Base-by-base conservation (phyloP, 257 asterid species). In the Primulina huaijiensis region DNA sequence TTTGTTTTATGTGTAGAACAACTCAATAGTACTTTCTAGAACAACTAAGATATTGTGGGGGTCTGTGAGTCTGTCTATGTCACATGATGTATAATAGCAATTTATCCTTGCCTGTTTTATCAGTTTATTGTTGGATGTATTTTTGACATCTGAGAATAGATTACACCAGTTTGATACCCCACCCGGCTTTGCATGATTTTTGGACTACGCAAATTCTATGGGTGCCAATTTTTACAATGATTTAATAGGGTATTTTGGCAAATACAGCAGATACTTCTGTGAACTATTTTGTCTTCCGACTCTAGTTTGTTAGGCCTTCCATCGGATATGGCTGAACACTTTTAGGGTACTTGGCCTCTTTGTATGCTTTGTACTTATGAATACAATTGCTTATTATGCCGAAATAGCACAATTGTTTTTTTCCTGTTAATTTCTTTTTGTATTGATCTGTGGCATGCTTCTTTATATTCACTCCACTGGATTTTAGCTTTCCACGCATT, bases 1-100 rank as follows among this genome's bases (percentile, higher is more conserved):
- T 65, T 14, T 60, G 17, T 17, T 14, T 2, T 61, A 50, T 69
- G 4, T 46, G 57, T 62, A 60, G 68, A 27, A 27, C 30, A 61
- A 60, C 70, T 46, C 16, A 38, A n/a, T 2, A 37, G 19, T 70
- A 71, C 50, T 40, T 66, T 21, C 62, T 33, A 70, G 43, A 56
- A 69, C 50, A 38, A 38, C 50, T 38, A 38, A 38, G 30, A 27
- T 27, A 40, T 10, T 40, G 5, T 40, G 52, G 52, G 1, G 52
- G 52, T 40, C 17, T 10, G 17, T 40, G 17, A 27, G 30, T 27
- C 30, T 27, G 30, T 27, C 3, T 27, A 3, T 40, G 12, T 37
- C 12, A 37, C 43, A 37, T 37, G 52, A 40, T 40, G 5, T 40
- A 11, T 40, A 10, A 12, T 9, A 40, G 52, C 17, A 11, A 9